These are phyloP conservation scores for Ceratobasidium sp. DNA, from an alignment of 1,284 basidiomycete species.

Conservation along the genomic window DNA sequence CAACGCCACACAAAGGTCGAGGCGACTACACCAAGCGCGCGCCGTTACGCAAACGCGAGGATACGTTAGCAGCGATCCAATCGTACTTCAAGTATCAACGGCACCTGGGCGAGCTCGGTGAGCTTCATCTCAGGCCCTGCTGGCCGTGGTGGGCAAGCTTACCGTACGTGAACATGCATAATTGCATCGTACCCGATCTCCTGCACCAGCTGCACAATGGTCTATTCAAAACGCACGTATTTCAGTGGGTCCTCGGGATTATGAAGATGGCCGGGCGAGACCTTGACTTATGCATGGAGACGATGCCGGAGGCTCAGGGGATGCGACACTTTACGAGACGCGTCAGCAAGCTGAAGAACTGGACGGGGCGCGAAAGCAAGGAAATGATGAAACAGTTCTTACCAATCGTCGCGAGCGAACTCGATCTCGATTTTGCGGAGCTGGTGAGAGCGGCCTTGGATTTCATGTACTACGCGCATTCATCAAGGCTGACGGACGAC, in stretches of 20 bases:
- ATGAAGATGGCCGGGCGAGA: neutral
- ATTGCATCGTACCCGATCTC: conserved; percentile 15
- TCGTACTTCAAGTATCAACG: neutral
- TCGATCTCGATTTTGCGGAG: neutral
- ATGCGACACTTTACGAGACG: conserved; percentile 21
- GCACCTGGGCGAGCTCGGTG: neutral
- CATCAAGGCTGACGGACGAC: conserved; percentile 9
- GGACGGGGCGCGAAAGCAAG: conserved; percentile 34
- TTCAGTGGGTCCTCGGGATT: neutral
- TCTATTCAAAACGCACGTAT: conserved; percentile 44
- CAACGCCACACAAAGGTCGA: neutral
- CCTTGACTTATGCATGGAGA: conserved; percentile 6
- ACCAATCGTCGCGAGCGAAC: neutral
- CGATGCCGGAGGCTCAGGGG: conserved; percentile 16
- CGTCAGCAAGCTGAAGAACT: conserved; percentile 4
- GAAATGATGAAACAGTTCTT: conserved; percentile 21
- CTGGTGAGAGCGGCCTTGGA: conserved; percentile 54
- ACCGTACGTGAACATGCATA: neutral
- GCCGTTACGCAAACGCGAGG: neutral
- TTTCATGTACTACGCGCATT: conserved; percentile 54
- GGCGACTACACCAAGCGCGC: neutral
- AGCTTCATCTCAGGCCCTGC: neutral
- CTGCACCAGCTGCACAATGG: conserved; percentile 30
- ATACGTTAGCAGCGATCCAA: conserved; percentile 13
- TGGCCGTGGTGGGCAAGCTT: conserved; percentile 35